These are phyloP conservation scores for Penicillium sp. DNA, from an alignment of 2,329 filamentous ascomycete species.

Conservation along the genomic window DNA sequence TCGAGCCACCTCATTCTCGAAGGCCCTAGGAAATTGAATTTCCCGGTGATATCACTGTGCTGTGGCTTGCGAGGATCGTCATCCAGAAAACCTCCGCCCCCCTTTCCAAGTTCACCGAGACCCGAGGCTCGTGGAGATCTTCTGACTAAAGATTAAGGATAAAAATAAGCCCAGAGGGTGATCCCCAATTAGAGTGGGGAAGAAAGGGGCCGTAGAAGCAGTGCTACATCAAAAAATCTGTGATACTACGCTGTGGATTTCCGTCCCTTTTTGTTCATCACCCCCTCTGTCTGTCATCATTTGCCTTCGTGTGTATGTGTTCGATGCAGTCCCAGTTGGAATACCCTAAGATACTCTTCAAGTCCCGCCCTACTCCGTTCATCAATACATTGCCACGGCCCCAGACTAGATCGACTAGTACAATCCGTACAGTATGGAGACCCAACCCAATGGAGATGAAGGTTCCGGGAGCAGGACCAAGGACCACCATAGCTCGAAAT, in stretches of 20 bases:
- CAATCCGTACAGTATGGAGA: no score
- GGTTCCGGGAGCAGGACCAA: not conserved
- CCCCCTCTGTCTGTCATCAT: not conserved
- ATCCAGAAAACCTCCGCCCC: slow-evolving; percentile 2
- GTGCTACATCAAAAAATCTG: slow-evolving; percentile 8
- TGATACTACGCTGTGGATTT: slow-evolving; percentile 10
- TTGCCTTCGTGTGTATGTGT: no score
- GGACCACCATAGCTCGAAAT: not conserved
- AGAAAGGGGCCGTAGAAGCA: slow-evolving; percentile 8
- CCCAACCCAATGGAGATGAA: not conserved
- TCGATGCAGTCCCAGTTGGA: not conserved
- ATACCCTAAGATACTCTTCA: no score
- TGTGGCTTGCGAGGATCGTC: slow-evolving; percentile 24
- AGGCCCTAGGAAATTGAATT: slow-evolving; percentile 13
- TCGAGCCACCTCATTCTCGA: slow-evolving; percentile 12
- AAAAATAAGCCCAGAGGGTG: slow-evolving; percentile 20
- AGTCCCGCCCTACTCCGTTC: no score
- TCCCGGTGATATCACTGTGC: slow-evolving; percentile 11
- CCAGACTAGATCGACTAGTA: not conserved
- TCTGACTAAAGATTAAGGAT: slow-evolving; percentile 7
- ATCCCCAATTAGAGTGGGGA: slow-evolving; percentile 11
- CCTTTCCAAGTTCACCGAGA: slow-evolving; percentile 11
- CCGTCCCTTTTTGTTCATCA: not conserved
- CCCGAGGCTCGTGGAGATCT: slow-evolving; percentile 16
- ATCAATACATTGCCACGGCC: no score